Evolutionary conservation across 2,329 filamentous ascomycete genomes (phyloP), one percentile per base, ranked within the genome.

Genomic region (Erysiphe pulchra): DNA sequence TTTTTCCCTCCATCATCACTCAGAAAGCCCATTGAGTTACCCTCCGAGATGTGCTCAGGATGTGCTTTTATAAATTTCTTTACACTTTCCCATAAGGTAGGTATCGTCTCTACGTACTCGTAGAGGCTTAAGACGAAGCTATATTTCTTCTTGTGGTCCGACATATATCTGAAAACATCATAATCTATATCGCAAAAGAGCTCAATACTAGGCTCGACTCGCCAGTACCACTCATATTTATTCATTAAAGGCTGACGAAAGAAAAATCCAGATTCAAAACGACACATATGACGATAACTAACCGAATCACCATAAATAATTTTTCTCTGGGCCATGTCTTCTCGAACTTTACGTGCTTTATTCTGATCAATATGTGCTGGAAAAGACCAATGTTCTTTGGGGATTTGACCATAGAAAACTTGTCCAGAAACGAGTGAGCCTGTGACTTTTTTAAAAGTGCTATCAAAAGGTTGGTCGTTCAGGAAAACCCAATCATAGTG

Each of bases 401-500:
- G 76, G 50, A 98, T 95, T 60, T 79, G 68, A 60, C 86, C 90
- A 60, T 94, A 98, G 60, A 81, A 74, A 41, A 90, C 86, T 55
- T 75, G 92, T 47, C 90, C 90, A 12, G 87, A 95, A n/a, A 92
- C 80, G 34, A 98, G 71, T 1, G 84, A 77, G 4, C 72, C 71
- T 4, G 90, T 98, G 52, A 95, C 70, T 62, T 84, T 87, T 63
- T 86, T 95, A 70, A 98, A 98, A 10, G 75, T 77, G 2, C 82
- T 80, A 59, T 93, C 81, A 57, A 98, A 98, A 0, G 85, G 82
- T 61, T 86, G 75, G 60, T 98, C 90, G 63, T 98, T 98, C 50
- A 98, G 68, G 66, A 98, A 98, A 45, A 98, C 87, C 92, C 92
- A 98, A 60, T 95, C 87, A 64, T 98, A 98, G 67, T 92, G 78